Base-by-base conservation (phyloP, 176 grass and related monocot genomes). In the Metroxylon sagu region DNA sequence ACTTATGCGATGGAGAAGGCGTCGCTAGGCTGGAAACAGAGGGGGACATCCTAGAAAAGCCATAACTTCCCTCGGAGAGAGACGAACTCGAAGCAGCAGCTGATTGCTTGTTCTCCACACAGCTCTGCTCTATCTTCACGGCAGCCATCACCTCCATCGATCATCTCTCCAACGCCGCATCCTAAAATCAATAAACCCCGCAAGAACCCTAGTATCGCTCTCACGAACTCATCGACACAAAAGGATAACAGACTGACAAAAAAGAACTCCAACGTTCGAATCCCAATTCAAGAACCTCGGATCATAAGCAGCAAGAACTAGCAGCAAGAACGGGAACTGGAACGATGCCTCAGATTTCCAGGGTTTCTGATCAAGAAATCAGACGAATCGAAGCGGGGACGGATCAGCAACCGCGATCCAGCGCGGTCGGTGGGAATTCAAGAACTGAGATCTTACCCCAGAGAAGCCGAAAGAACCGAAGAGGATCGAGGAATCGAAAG, bases 51-150 rank as follows among this genome's bases (percentile, higher is more conserved):
- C 66, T 76, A 12, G 64, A 69, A 19, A 56, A 64, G 5, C 71
- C 87, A 3, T 66, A 77, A 72, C 87, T 92, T 6, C 82, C 81
- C 17, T 92, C 93, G 4, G 93, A 92, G 17, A 83, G 30, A 6
- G 88, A 98, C 16, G 82, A 88, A 74, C 79, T 98, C 70, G 88
- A 92, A 51, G 88, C 79, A 23, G 82, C 74, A 57, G 85, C 66
- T 27, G 62, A 76, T 73, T 95, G 90, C 66, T 89, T 86, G 71
- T 98, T 98, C 79, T 98, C 93, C 59, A 98, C 88, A 76, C 93
- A 98, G 75, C 93, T 77, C 59, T 50, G 48, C 65, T 55, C 69
- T 62, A 54, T 62, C 17, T 51, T 48, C 35, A 62, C 52, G 2
- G 28, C 28, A 4, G 52, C 52, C 52, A 16, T 59, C 21, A 30